Base-by-base conservation (phyloP, 768 basidiomycete species). In the Phanerochaete sordida region DNA sequence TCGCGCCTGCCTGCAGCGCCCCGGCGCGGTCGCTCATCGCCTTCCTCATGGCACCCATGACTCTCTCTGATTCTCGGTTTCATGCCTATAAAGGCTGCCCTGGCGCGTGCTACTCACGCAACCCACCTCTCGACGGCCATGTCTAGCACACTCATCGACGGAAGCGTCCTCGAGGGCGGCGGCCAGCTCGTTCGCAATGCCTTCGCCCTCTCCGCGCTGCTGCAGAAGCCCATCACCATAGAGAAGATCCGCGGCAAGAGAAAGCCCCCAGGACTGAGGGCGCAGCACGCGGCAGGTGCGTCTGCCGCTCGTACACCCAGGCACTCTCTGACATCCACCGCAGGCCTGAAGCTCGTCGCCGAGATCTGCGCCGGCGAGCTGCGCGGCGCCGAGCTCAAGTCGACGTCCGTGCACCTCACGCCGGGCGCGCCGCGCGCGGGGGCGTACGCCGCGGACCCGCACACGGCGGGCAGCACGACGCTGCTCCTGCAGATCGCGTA, bases 121-220 rank as follows among this genome's bases (percentile, higher is more conserved):
- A 27, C 15, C 8, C 39, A 19, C 39, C 16, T 11, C 24, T 49
- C n/a, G 28, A 49, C 46, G 11, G n/a, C 48, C 15, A 49, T 49
- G 48, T 23, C 48, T 28, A 49, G 48, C 28, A 23, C 31, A n/a
- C 61, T 69, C n/a, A 68, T 81, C 23, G 79, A 81, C 57, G 80
- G 80, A 33, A 74, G 78, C 59, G 73, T 74, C 49, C 71, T 80
- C 27, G 80, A 81, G 65, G 81, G 81, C 23, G 89, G 90, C 1
- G 90, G 90, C 0, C 90, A 91, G 65, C 81, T 91, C 39, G 73
- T 92, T 27, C 83, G 90, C 50, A 90, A 89, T 64, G 75, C 86
- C 0, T 77, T 88, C 33, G 76, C 87, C 1, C 73, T 91, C 35
- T 82, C 90, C n/a, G 81, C 84, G 9, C 74, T 91, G 19, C 76